phyloP scores from a whole-genome alignment of 1,139 yeast species.

The Sugiyamaella sp. region DNA sequence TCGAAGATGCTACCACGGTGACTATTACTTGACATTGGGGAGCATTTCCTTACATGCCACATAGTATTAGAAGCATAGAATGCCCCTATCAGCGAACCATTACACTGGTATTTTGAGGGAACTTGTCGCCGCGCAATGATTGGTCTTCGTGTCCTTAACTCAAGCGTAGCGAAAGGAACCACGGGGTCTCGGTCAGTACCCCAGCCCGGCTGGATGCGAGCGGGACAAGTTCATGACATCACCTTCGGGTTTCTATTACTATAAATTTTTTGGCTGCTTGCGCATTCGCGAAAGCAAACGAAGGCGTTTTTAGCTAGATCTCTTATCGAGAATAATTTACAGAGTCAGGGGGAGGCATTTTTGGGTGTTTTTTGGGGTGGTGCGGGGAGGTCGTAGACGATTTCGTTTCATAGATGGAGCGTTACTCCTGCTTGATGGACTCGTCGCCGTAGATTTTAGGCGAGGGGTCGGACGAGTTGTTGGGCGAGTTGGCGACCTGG shows the following conservation, averaged over 20 bases:
- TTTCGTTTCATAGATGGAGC: not conserved
- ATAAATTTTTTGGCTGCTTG: conserved; percentile 2
- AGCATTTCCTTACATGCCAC: no score
- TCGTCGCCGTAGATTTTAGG: conserved; percentile 22
- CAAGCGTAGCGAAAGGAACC: not conserved
- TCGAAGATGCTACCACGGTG: no score
- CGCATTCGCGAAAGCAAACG: not conserved
- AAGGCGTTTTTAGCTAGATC: not conserved
- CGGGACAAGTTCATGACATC: no score
- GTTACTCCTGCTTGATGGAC: conserved; percentile 11
- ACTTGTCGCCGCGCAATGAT: not conserved
- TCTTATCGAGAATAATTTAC: conserved; percentile 15
- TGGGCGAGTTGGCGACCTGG: conserved; percentile 72
- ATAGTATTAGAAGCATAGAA: no score
- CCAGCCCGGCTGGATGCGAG: no score
- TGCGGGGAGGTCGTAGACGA: not conserved
- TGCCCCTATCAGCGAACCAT: not conserved
- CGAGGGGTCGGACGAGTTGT: conserved; percentile 62
- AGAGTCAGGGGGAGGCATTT: conserved; percentile 2
- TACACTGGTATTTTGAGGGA: not conserved
- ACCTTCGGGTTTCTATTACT: conserved; percentile 12
- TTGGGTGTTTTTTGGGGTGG: not conserved
- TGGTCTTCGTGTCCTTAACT: not conserved
- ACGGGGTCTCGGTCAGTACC: not conserved
- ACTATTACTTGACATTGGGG: no score